These are phyloP conservation scores for Cicer bijugum DNA, from an alignment of 306 rosid genomes.

Conservation along the genomic window DNA sequence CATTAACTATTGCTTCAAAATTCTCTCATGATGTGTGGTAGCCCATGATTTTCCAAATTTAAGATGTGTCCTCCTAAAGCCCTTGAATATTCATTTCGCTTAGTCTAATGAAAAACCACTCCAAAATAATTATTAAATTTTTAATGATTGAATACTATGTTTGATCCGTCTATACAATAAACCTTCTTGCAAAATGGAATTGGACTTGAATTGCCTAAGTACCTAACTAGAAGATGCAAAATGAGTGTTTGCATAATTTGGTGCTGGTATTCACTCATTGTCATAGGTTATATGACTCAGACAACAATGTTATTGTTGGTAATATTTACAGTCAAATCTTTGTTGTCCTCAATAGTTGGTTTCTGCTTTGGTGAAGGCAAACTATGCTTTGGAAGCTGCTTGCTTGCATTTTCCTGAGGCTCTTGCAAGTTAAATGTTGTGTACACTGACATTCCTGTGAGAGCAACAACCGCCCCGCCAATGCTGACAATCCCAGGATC, in stretches of 20 bases:
- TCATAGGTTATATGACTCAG: conserved; percentile 38
- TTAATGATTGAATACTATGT: conserved; percentile 21
- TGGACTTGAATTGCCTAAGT: conserved; percentile 38
- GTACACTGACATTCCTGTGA: conserved; percentile 52
- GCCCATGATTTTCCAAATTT: background rate
- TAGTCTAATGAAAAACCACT: background rate
- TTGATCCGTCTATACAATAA: conserved; percentile 35
- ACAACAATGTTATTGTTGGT: conserved; percentile 39
- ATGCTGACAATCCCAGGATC: conserved; percentile 59
- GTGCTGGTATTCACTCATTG: background rate
- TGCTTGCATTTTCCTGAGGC: conserved; percentile 46
- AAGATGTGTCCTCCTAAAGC: conserved; percentile 39
- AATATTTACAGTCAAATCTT: conserved; percentile 46
- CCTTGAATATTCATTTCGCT: conserved; percentile 43
- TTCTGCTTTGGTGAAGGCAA: conserved; percentile 33
- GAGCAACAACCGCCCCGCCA: conserved; percentile 53
- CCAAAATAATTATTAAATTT: background rate
- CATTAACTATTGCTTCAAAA: background rate
- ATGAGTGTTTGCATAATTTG: conserved; percentile 21
- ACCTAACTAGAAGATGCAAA: conserved; percentile 10
- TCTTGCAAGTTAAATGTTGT: conserved; percentile 48
- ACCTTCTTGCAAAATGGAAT: conserved; percentile 33
- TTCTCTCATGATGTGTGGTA: background rate
- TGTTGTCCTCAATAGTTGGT: conserved; percentile 43
- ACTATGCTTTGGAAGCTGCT: conserved; percentile 46